Conservation (phyloP, 495 filamentous ascomycete genomes). For the Talaromyces nanjingensis region DNA sequence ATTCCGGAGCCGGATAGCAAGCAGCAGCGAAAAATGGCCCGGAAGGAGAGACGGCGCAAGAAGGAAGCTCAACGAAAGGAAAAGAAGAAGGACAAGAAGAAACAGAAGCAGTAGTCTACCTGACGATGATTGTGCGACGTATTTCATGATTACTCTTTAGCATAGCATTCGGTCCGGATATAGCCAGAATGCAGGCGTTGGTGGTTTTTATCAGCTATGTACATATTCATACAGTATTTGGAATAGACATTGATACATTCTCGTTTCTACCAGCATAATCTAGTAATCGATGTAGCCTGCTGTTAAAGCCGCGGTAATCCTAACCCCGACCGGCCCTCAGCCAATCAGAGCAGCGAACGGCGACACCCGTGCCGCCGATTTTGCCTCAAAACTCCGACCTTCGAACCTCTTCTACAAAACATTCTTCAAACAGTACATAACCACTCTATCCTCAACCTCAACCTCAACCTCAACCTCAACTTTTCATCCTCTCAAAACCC, state of each 20-base stretch:
- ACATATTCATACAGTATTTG: background rate
- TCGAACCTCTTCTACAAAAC: background rate
- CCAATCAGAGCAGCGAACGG: background rate
- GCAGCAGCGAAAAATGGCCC: constrained; percentile 17
- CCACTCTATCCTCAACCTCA: background rate
- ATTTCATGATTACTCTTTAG: background rate
- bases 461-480: too few species aligned
- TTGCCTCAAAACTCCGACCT: constrained; percentile 7
- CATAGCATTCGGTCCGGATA: background rate
- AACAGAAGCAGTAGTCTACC: background rate
- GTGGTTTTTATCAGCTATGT: background rate
- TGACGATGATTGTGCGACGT: background rate
- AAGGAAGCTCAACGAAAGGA: constrained; percentile 24
- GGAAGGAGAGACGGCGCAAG: constrained; percentile 33
- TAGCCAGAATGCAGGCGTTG: background rate
- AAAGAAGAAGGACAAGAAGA: constrained; percentile 17
- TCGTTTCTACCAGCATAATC: background rate
- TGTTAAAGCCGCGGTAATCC: constrained; percentile 1
- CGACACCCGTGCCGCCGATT: constrained; percentile 1
- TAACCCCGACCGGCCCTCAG: background rate
- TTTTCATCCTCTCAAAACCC: constrained; percentile 12
- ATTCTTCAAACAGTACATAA: background rate
- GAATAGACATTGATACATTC: background rate
- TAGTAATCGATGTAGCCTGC: background rate
- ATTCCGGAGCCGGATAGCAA: constrained; percentile 7